A percentile compares a stretch with the other conserved stretches of the same genome.
Conservation (phyloP, 371 early-diverging fungal species). For the Mortierella sp. region DNA sequence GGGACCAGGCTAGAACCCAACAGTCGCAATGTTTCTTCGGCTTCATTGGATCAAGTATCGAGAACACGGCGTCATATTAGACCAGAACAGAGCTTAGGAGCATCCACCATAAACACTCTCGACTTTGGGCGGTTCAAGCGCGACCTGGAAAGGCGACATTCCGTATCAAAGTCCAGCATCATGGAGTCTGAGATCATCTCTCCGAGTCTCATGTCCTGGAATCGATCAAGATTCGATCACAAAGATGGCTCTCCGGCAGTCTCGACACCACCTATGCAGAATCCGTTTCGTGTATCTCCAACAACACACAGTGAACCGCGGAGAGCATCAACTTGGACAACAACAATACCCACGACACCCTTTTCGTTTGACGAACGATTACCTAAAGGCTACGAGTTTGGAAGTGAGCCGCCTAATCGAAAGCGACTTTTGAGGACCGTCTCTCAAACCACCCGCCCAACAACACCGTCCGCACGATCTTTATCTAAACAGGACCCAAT, state of each 20-base stretch:
- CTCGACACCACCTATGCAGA: not conserved
- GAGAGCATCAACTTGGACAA: not conserved
- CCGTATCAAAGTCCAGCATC: conserved; percentile 4
- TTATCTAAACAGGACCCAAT: not conserved
- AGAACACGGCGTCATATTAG: not conserved
- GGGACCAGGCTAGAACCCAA: not conserved
- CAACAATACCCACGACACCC: not conserved
- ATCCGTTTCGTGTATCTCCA: not conserved
- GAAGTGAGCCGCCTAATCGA: conserved; percentile 2
- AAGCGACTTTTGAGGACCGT: conserved; percentile 22
- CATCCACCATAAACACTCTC: conserved; percentile 5
- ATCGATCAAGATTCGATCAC: not conserved
- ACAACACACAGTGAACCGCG: not conserved
- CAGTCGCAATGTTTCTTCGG: not conserved
- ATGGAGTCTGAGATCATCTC: not conserved
- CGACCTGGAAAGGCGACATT: conserved; percentile 40
- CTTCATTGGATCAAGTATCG: not conserved
- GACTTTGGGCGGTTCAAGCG: conserved; percentile 52
- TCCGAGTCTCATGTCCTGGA: not conserved
- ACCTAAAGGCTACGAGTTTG: conserved; percentile 11
- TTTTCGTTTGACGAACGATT: not conserved
- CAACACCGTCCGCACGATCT: not conserved
- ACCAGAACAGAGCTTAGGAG: not conserved
- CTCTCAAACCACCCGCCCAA: conserved; percentile 1
- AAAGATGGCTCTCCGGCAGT: not conserved